phyloP scores from a whole-genome alignment of 257 asterid species.

The Avicennia marina region DNA sequence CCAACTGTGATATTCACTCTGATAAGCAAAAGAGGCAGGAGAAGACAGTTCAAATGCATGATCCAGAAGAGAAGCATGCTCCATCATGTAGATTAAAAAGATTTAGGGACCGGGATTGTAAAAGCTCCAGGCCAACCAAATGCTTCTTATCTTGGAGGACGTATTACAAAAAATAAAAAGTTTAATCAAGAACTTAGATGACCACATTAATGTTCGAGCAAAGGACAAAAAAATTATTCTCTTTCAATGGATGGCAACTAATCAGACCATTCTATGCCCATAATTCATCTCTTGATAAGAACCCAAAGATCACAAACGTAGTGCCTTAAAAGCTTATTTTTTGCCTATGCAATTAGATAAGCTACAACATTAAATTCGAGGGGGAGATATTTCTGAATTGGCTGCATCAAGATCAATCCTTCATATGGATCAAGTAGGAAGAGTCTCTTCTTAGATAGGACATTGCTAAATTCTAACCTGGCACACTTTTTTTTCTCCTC shows the following conservation, averaged over 20 bases:
- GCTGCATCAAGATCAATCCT: not conserved
- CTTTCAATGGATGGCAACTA: not conserved
- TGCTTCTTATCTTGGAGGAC: too few relatives aligned
- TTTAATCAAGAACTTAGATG: too few relatives aligned
- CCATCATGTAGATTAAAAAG: too few relatives aligned
- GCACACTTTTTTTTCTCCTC: not conserved
- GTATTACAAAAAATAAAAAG: too few relatives aligned
- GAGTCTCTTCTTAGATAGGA: not conserved
- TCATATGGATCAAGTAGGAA: not conserved
- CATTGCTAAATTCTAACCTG: not conserved
- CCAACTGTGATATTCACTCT: constrained; percentile 69
- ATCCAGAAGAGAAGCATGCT: not conserved
- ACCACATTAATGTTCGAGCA: too few relatives aligned
- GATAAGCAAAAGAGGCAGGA: constrained; percentile 3
- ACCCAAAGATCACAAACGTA: not conserved
- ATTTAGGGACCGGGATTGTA: not conserved
- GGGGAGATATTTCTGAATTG: not conserved
- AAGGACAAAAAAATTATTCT: not conserved
- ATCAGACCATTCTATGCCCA: not conserved
- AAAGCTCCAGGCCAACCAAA: too few relatives aligned
- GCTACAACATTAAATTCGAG: not conserved
- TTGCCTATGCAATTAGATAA: not conserved
- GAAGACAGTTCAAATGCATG: not conserved
- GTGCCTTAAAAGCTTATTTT: not conserved
- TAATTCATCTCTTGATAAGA: not conserved